A percentile compares a stretch with the other conserved stretches of the same genome.
These are phyloP conservation scores for Colletotrichum liriopes DNA, from an alignment of 2,329 filamentous ascomycete species.

Conservation along the genomic window DNA sequence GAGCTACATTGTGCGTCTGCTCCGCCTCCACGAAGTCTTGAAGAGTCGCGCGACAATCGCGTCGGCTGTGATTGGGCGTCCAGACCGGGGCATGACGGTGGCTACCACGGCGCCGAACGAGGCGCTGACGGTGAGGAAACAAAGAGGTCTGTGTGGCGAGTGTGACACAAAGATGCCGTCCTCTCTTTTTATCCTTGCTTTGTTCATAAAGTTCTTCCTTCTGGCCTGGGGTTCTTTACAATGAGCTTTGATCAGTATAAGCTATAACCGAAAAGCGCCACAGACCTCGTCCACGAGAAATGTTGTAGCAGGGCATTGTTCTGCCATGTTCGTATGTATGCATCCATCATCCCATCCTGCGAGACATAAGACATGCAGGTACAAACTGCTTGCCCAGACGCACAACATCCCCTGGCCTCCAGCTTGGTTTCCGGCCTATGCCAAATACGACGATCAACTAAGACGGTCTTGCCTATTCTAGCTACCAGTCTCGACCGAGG, in stretches of 20 bases:
- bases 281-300: background rate
- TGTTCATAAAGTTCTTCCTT: no score
- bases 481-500: background rate
- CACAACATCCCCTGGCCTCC: conserved; percentile 1
- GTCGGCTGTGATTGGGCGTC: conserved; percentile 8
- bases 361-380: background rate
- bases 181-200: background rate
- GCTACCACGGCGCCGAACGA: background rate
- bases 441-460: background rate
- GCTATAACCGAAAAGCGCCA: no score
- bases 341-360: conserved; percentile 20
- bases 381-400: background rate
- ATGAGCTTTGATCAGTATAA: background rate
- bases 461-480: conserved; percentile 20
- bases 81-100: background rate
- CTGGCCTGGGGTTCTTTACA: background rate
- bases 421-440: background rate
- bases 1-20: conserved; percentile 6
- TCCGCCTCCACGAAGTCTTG: conserved; percentile 25
- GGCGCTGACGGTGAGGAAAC: conserved; percentile 29
- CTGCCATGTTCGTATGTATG: background rate
- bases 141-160: conserved; percentile 32
- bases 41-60: conserved; percentile 8
- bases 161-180: background rate
- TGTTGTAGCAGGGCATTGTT: background rate